Evolutionary conservation across 495 filamentous ascomycete genomes (phyloP).

Genomic region (Terfezia claveryi): DNA sequence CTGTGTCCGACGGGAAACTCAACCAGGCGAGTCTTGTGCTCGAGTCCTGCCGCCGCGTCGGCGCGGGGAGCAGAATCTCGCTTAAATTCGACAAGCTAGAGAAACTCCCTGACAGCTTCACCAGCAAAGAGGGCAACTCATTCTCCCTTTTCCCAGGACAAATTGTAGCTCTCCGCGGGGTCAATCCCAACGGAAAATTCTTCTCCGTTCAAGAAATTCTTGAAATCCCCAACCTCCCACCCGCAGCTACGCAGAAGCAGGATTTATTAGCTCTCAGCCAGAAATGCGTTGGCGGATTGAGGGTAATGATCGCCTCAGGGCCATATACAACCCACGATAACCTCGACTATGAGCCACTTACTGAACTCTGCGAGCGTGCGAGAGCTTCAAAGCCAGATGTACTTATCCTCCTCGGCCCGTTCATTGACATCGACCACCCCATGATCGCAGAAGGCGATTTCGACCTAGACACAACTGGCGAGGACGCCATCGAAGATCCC

Average conservation of each 20-base stretch:
- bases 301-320: slow-evolving; percentile 54
- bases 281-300: slow-evolving; percentile 46
- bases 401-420: slow-evolving; percentile 66
- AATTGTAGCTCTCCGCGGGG: slow-evolving; percentile 67
- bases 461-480: slow-evolving; percentile 40
- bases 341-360: slow-evolving; percentile 66
- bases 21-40: slow-evolving; percentile 66
- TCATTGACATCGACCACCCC: slow-evolving; percentile 78
- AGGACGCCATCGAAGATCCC: slow-evolving; percentile 41
- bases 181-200: slow-evolving; percentile 65
- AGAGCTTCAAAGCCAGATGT: slow-evolving; percentile 52
- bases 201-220: slow-evolving; percentile 65
- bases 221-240: slow-evolving; percentile 44
- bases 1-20: slow-evolving; percentile 51
- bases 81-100: slow-evolving; percentile 48
- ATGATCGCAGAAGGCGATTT: slow-evolving; percentile 76
- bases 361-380: slow-evolving; percentile 56
- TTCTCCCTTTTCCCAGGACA: slow-evolving; percentile 89
- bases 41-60: slow-evolving; percentile 68
- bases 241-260: slow-evolving; percentile 38
- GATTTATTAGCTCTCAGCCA: slow-evolving; percentile 41
- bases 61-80: slow-evolving; percentile 57
- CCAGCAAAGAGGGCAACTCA: slow-evolving; percentile 11
- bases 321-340: slow-evolving; percentile 86
- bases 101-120: too few relatives aligned